Evolutionary conservation across 2,329 filamentous ascomycete species (phyloP).

Genomic region (Ciborinia camelliae): DNA sequence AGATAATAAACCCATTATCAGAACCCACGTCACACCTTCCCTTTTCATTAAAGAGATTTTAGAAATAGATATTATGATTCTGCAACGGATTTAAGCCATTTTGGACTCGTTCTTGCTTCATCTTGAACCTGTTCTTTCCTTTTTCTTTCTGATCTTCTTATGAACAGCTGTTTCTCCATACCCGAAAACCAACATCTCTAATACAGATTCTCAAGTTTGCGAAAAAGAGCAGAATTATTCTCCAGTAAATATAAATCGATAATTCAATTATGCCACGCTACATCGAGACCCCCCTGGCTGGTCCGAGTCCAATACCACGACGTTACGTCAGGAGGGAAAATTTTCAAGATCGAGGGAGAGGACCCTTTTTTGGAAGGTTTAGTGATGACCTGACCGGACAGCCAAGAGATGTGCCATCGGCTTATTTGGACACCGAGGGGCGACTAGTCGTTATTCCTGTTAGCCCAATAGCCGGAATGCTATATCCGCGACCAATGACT

Average conservation of each 20-base stretch:
- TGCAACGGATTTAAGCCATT: not conserved
- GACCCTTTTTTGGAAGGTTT: not conserved
- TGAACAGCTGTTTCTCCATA: not conserved
- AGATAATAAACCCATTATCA: not conserved
- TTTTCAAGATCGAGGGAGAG: not conserved
- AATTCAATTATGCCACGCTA: not conserved
- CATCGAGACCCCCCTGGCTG: not conserved
- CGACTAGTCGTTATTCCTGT: too few relatives aligned
- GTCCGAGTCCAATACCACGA: not conserved
- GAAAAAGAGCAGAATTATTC: not conserved
- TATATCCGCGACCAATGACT: too few relatives aligned
- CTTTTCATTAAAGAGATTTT: not conserved
- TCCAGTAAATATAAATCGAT: not conserved
- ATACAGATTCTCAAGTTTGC: not conserved
- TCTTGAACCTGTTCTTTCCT: not conserved
- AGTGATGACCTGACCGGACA: not conserved
- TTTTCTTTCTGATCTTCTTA: not conserved
- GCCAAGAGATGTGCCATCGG: not conserved
- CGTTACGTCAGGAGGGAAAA: not conserved
- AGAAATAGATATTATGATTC: not conserved
- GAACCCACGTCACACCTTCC: not conserved
- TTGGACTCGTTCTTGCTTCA: not conserved
- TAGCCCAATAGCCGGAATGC: too few relatives aligned
- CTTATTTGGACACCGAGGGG: not conserved
- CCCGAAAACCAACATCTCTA: not conserved